These are phyloP conservation scores for Ceratobasidium sp. DNA, from an alignment of 1,284 basidiomycete genomes.

Conservation along the genomic window DNA sequence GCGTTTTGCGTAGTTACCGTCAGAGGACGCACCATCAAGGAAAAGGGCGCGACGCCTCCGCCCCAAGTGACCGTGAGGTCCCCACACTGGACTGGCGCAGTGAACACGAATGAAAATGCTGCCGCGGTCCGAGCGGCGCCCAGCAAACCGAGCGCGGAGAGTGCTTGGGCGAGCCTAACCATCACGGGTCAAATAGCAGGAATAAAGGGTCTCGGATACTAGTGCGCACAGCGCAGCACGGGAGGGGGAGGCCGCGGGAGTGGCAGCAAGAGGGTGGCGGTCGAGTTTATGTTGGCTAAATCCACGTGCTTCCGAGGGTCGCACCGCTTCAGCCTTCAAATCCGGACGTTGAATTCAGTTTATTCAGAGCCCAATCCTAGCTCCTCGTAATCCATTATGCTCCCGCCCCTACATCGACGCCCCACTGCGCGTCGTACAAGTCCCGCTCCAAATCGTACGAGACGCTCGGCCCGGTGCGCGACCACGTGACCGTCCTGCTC, in stretches of 20 bases:
- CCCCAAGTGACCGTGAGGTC: conserved; percentile 41
- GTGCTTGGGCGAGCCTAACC: background rate
- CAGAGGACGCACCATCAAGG: conserved; percentile 66
- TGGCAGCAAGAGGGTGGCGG: background rate
- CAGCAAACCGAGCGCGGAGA: conserved; percentile 11
- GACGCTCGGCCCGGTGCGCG: background rate
- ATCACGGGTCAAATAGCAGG: background rate
- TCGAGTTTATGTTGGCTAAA: conserved; percentile 28
- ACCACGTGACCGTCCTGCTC: conserved; percentile 29
- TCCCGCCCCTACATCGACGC: too few species aligned
- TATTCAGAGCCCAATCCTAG: too few species aligned
- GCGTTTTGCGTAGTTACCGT: conserved; percentile 47
- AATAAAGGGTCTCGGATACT: background rate
- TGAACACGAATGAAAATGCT: conserved; percentile 40
- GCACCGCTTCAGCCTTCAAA: conserved; percentile 15
- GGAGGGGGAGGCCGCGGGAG: background rate
- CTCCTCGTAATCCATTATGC: too few species aligned
- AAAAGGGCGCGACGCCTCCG: conserved; percentile 71
- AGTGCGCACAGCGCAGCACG: conserved; percentile 18
- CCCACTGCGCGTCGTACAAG: too few species aligned
- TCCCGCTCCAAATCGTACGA: conserved; percentile 32
- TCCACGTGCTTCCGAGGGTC: conserved; percentile 23
- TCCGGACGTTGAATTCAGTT: too few species aligned
- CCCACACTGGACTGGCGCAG: conserved; percentile 42
- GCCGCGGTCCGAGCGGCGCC: background rate